Conservation (phyloP, 148 eudicot species). For the Camellia granthamiana region DNA sequence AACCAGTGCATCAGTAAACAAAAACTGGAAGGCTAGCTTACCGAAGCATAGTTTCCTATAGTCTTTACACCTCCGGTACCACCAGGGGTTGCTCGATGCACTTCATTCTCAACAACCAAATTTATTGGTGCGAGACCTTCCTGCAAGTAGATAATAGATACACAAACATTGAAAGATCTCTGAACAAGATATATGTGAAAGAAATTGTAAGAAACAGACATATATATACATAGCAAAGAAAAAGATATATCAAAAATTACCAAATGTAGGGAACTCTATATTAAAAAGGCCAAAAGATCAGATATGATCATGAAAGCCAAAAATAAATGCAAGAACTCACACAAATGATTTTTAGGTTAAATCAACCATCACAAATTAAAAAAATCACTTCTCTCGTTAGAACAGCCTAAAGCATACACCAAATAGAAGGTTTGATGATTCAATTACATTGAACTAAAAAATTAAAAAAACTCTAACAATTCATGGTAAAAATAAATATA, state of each 20-base stretch:
- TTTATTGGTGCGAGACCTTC: conserved; percentile 90
- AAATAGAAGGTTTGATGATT: neutral
- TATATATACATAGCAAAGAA: neutral
- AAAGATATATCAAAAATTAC: neutral
- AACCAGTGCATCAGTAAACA: neutral
- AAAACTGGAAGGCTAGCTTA: conserved; percentile 30
- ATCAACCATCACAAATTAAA: neutral
- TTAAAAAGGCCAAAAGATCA: neutral
- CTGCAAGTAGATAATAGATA: conserved; percentile 36
- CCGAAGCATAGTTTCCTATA: conserved; percentile 93
- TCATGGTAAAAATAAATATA: neutral
- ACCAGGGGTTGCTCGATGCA: conserved; percentile 98
- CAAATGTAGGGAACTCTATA: neutral
- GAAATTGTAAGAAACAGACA: neutral
- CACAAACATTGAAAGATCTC: neutral
- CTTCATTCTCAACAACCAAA: conserved; percentile 80
- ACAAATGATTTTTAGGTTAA: neutral
- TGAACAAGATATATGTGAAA: neutral
- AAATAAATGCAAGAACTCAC: neutral
- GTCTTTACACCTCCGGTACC: conserved; percentile 96
- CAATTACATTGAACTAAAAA: neutral
- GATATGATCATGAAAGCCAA: neutral
- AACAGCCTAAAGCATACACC: neutral
- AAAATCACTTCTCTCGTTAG: neutral
- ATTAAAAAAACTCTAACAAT: neutral